Base-by-base conservation (phyloP, 2,329 filamentous ascomycete genomes). In the Phaeoacremonium minimum region DNA sequence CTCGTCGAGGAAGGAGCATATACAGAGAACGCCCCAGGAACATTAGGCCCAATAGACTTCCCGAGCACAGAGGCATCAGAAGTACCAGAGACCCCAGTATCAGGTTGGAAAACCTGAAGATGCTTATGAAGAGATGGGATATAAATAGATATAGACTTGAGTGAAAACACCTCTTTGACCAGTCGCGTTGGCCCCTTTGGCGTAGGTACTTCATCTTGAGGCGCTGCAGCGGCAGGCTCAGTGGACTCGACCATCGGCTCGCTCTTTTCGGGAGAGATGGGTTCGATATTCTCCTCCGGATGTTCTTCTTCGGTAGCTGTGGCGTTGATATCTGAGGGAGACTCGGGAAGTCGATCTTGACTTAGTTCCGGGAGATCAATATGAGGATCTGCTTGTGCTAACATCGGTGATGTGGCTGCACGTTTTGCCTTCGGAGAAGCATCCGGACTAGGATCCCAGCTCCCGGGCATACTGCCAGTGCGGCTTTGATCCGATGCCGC, bases 21-120 rank as follows among this genome's bases (percentile, higher is more conserved):
- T 3, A 75, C 58, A 0, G 78, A 83, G 51, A 83, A 83, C 3
- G 79, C 70, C 1, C 79, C 80, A 2, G 79, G 79, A 4, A 81
- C 52, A 47, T 79, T 66, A 0, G 70, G 67, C n/a, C 65, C 64
- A 9, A 63, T 43, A 2, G 69, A 72, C 26, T 50, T 57, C 0
- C 51, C 50, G 26, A 69, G 39, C 9, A 9, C 22, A 9, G 22
- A 9, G 9, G 22, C n/a, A n/a, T n/a, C 22, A 9, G 22, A 9
- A 9, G 22, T 26, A n/a, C n/a, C 9, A n/a, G 22, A 26, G 9
- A 9, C 9, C 22, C 9, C 22, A 26, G 22, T 9, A n/a, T 26
- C 22, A n/a, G n/a, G 22, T 9, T 9, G n/a, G 12, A 57, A 47
- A 6, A 67, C 49, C 15, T 67, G 53, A 17, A 68, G 48, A 31